Evolutionary conservation across 768 basidiomycete genomes (phyloP).

Genomic region (Cubamyces sp.): DNA sequence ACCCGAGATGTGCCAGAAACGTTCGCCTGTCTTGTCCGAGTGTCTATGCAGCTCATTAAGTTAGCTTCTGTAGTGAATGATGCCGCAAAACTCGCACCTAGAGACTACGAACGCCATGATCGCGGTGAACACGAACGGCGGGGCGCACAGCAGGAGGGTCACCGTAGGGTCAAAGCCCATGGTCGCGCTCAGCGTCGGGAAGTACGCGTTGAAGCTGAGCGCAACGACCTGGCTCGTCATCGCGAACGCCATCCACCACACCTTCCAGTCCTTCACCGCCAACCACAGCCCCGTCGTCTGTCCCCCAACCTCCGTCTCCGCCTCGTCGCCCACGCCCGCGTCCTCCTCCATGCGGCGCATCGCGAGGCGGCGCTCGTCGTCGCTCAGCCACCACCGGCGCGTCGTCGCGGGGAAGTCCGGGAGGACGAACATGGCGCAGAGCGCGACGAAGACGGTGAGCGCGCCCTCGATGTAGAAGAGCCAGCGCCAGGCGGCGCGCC

Average conservation of each 20-base stretch:
- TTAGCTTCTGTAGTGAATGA: no score
- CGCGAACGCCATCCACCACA: constrained; percentile 80
- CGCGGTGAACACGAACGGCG: constrained; percentile 72
- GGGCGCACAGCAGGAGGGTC: constrained; percentile 75
- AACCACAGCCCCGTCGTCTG: constrained; percentile 52
- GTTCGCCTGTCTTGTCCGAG: constrained; percentile 73
- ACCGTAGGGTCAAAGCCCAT: constrained; percentile 66
- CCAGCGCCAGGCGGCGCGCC: constrained; percentile 70
- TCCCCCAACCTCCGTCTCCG: constrained; percentile 44
- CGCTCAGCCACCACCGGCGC: constrained; percentile 54
- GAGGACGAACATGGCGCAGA: constrained; percentile 63
- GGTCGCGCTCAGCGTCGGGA: constrained; percentile 76
- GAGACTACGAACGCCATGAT: constrained; percentile 56
- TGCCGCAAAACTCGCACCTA: constrained; percentile 40
- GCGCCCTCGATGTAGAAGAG: constrained; percentile 74
- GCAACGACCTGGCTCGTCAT: constrained; percentile 59
- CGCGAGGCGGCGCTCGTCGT: constrained; percentile 58
- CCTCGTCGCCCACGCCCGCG: constrained; percentile 54
- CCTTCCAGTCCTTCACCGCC: constrained; percentile 79
- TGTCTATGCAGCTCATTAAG: constrained; percentile 45
- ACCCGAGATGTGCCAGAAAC: constrained; percentile 64
- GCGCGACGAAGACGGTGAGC: constrained; percentile 55
- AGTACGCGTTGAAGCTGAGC: constrained; percentile 78
- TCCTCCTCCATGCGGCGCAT: constrained; percentile 67
- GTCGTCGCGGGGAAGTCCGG: constrained; percentile 74